These are phyloP conservation scores for Amanita thiersii DNA, from an alignment of 768 basidiomycete genomes.

Conservation along the genomic window DNA sequence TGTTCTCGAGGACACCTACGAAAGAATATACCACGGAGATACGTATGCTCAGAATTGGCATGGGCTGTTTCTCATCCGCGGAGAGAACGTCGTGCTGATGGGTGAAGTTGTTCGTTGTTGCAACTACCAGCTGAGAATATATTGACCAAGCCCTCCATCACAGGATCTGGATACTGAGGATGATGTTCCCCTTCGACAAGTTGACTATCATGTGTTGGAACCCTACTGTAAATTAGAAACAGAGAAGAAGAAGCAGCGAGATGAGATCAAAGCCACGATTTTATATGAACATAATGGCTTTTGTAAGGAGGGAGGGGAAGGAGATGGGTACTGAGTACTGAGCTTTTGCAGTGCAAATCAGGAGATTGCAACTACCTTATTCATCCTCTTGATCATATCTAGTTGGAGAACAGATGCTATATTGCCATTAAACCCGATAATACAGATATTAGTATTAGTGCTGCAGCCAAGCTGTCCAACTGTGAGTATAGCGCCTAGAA, in stretches of 20 bases:
- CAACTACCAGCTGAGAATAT: slow-evolving; percentile 4
- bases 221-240: slow-evolving; percentile 68
- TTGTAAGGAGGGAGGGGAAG: slow-evolving; percentile 92
- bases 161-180: slow-evolving; percentile 94
- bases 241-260: slow-evolving; percentile 69
- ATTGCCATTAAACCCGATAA: slow-evolving; percentile 8
- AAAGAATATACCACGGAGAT: slow-evolving; percentile 87
- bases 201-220: slow-evolving; percentile 63
- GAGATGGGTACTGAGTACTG: slow-evolving; percentile 78
- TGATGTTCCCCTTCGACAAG: slow-evolving; percentile 69
- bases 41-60: slow-evolving; percentile 83
- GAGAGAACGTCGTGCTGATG: slow-evolving; percentile 95
- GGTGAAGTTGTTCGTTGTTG: slow-evolving; percentile 85
- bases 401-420: background rate
- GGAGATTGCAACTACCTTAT: too few relatives aligned
- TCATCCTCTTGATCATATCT: background rate
- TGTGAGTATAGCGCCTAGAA: background rate
- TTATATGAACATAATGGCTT: slow-evolving; percentile 83
- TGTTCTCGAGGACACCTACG: slow-evolving; percentile 91
- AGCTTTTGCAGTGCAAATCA: background rate
- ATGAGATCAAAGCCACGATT: slow-evolving; percentile 76
- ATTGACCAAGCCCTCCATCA: slow-evolving; percentile 5
- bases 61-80: slow-evolving; percentile 90
- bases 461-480: too few relatives aligned
- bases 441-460: slow-evolving; percentile 4